Conservation (phyloP, 2,329 filamentous ascomycete genomes). For the Aurifilum marmelostoma region DNA sequence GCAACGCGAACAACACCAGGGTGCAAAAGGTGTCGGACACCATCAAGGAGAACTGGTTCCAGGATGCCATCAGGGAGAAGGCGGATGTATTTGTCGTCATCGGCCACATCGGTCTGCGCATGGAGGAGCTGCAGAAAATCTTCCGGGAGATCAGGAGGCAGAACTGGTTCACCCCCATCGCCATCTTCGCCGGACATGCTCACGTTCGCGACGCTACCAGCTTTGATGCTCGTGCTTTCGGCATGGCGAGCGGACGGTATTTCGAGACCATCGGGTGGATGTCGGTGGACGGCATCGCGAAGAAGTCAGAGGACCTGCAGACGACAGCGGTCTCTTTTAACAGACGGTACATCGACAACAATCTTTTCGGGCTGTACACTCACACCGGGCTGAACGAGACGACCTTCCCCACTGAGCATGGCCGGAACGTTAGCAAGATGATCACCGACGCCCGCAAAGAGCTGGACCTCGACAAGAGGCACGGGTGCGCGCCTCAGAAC, state of each 20-base stretch:
- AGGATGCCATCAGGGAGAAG: constrained; percentile 79
- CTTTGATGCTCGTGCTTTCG: constrained; percentile 79
- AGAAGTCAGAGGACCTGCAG: constrained; percentile 39
- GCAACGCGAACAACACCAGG: constrained; percentile 87
- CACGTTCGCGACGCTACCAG: constrained; percentile 84
- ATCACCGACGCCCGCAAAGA: constrained; percentile 72
- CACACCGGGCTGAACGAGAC: constrained; percentile 74
- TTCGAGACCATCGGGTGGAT: constrained; percentile 95
- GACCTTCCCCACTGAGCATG: constrained; percentile 76
- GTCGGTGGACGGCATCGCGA: constrained; percentile 71
- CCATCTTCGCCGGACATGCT: constrained; percentile 88
- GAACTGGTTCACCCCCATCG: constrained; percentile 82
- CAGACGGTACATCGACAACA: constrained; percentile 91
- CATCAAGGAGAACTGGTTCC: constrained; percentile 86
- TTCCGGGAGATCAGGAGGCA: constrained; percentile 76
- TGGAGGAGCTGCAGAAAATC: constrained; percentile 76
- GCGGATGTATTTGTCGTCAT: constrained; percentile 85
- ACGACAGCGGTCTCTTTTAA: constrained; percentile 61
- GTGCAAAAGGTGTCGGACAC: constrained; percentile 80
- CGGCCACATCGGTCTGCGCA: constrained; percentile 83
- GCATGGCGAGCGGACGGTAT: constrained; percentile 85
- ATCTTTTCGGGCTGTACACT: constrained; percentile 80
- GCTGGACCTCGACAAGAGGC: constrained; percentile 71
- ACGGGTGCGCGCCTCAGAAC: constrained; percentile 81
- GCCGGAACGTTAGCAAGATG: constrained; percentile 69